phyloP scores from a whole-genome alignment of 768 basidiomycete genomes.

The Tricholoma sp. region DNA sequence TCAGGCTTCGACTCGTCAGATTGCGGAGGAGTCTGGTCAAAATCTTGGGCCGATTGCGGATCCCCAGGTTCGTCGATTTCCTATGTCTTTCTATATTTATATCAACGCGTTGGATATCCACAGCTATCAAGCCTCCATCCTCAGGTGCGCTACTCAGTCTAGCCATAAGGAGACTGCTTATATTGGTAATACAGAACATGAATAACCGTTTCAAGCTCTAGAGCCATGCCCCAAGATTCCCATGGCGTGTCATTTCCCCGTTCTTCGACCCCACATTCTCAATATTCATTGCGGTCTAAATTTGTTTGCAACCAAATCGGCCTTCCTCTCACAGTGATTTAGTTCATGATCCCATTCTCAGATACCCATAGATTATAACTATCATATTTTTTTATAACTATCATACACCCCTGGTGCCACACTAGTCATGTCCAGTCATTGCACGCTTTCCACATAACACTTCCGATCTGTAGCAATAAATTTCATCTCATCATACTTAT shows the following conservation, averaged over 20 bases:
- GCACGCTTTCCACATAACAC: neutral
- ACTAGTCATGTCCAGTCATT: neutral
- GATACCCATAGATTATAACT: neutral
- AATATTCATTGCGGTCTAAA: too few species aligned
- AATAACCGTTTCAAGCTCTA: neutral
- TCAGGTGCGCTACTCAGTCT: neutral
- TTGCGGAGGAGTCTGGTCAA: neutral
- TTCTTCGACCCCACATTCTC: too few species aligned
- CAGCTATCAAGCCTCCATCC: neutral
- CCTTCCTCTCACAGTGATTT: neutral
- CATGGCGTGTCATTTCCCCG: neutral
- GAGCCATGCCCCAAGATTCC: neutral
- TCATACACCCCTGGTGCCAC: neutral
- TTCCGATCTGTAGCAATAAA: neutral
- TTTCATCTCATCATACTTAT: neutral
- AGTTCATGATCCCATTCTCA: neutral
- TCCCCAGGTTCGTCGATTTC: neutral
- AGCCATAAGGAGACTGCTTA: neutral
- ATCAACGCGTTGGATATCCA: neutral
- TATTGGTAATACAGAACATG: neutral
- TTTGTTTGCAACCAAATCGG: too few species aligned
- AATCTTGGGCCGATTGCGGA: neutral
- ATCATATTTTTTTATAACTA: neutral
- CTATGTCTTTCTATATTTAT: neutral
- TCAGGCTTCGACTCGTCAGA: neutral